Evolutionary conservation across 139 green algal species (phyloP), one percentile per base, ranked within the genome.

Genomic region (Diplosphaera chodatii): DNA sequence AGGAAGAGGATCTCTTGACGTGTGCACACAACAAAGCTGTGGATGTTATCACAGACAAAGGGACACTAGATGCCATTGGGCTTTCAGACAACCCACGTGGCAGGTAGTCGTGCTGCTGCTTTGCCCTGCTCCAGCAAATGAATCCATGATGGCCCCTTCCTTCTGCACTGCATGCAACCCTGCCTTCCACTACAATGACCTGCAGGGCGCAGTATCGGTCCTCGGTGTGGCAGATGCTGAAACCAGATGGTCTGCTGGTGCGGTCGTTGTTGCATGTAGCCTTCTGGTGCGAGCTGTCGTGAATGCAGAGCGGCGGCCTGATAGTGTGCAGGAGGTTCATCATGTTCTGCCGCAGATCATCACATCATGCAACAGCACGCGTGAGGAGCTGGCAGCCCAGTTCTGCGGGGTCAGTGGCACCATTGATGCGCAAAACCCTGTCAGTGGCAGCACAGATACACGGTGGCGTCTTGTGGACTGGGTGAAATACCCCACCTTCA

Each of bases 321-420:
- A 48, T 8, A 48, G 37, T 13, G 37, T 13, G 37, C 37, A 21
- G 37, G 10, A 21, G 37, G 37, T 48, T 8, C 37, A 48, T 48
- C 37, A 48, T 13, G 37, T 48, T 13, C 8, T 13, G 10, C 25
- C 25, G 48, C 48, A 59, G 48, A 25, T 86, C 32, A 78, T 86
- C 20, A 86, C 81, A 31, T 86, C 81, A 2, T 85, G 78, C 69
- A 86, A 86, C 71, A 80, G 40, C 71, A 86, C 81, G 8, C 34
- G 56, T 33, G 74, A 80, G 5, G 81, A 86, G 75, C 70, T 86
- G 15, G 68, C 63, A 8, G 25, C 55, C 13, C 72, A 81, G 32
- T 78, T 82, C 29, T 66, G 70, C 30, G 40, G 62, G 15, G 25
- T 6, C 4, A n/a, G 25, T 22, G 4, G 25, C 4, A 4, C 59